These are phyloP conservation scores for Cystofilobasidium capitatum DNA, from an alignment of 768 basidiomycete species.

Conservation along the genomic window DNA sequence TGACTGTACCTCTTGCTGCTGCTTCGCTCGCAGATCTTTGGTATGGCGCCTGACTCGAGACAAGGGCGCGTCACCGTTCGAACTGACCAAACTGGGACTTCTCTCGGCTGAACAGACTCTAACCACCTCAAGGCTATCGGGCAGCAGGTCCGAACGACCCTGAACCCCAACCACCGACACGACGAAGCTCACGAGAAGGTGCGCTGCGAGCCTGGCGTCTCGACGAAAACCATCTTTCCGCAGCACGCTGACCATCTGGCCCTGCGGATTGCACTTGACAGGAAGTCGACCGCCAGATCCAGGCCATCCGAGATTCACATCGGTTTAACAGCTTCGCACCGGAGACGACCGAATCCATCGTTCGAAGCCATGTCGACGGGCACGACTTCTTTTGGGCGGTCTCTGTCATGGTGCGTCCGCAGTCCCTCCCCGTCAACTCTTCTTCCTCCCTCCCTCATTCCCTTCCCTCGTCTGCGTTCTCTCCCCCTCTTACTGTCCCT, in stretches of 20 bases:
- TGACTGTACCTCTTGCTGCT: background rate
- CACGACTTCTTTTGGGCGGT: constrained; percentile 96
- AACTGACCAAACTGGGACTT: background rate
- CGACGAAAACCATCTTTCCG: no score
- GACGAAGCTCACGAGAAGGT: constrained; percentile 45
- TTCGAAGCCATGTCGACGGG: constrained; percentile 71
- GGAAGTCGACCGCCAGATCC: constrained; percentile 47
- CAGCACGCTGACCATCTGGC: background rate
- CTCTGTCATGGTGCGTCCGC: constrained; percentile 15
- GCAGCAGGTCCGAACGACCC: constrained; percentile 9
- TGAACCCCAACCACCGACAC: constrained; percentile 43
- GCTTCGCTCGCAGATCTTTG: constrained; percentile 11
- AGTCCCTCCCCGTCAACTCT: background rate
- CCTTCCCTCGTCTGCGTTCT: no score
- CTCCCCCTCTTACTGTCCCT: no score
- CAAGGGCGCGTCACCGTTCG: background rate
- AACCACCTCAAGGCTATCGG: background rate
- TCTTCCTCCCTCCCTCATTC: no score
- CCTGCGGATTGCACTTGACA: constrained; percentile 29
- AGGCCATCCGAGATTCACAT: constrained; percentile 65
- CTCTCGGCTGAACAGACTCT: background rate
- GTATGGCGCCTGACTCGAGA: background rate
- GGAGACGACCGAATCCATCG: constrained; percentile 42
- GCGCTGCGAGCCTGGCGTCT: background rate
- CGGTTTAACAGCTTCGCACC: constrained; percentile 73